These are phyloP conservation scores for Scedosporium boydii DNA, from an alignment of 2,329 filamentous ascomycete species.

Conservation along the genomic window DNA sequence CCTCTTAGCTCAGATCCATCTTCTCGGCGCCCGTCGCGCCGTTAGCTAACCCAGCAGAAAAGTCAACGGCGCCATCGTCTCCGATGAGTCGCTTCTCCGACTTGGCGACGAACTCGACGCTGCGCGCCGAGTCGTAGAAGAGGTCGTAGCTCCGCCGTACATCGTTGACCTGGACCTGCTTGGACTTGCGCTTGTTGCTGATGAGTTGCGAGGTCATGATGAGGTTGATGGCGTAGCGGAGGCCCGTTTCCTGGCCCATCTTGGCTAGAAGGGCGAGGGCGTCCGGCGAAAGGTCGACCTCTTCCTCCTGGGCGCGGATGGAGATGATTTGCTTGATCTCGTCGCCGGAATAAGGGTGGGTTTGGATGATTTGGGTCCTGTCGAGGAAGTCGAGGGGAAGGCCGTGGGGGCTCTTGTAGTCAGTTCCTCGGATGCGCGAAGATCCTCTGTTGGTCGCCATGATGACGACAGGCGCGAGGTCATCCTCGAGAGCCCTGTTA, in stretches of 20 bases:
- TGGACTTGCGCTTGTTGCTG: constrained; percentile 73
- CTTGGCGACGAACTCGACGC: constrained; percentile 81
- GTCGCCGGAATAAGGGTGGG: constrained; percentile 69
- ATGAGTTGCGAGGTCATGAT: constrained; percentile 91
- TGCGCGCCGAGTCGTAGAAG: constrained; percentile 84
- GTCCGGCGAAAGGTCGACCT: constrained; percentile 83
- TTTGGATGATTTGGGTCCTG: constrained; percentile 92
- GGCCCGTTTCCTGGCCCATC: constrained; percentile 83
- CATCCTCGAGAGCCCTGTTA: constrained; percentile 91
- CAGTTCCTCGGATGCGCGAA: constrained; percentile 84
- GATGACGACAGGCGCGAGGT: constrained; percentile 93
- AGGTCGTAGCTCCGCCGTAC: constrained; percentile 89
- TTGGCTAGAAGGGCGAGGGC: constrained; percentile 90
- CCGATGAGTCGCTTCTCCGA: constrained; percentile 92
- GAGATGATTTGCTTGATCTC: constrained; percentile 89
- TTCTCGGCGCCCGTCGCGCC: constrained; percentile 17
- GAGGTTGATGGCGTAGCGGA: constrained; percentile 95
- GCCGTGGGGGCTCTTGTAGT: constrained; percentile 87
- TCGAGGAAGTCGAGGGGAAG: constrained; percentile 93
- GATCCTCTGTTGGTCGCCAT: constrained; percentile 97
- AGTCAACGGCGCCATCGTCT: constrained; percentile 69
- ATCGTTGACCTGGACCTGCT: constrained; percentile 76
- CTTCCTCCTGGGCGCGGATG: constrained; percentile 90
- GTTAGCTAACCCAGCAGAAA: constrained; percentile 31
- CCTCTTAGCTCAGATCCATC: constrained; percentile 34